These are phyloP conservation scores for Leccinum olivaceopallidum DNA, from an alignment of 768 basidiomycete genomes.

Conservation along the genomic window DNA sequence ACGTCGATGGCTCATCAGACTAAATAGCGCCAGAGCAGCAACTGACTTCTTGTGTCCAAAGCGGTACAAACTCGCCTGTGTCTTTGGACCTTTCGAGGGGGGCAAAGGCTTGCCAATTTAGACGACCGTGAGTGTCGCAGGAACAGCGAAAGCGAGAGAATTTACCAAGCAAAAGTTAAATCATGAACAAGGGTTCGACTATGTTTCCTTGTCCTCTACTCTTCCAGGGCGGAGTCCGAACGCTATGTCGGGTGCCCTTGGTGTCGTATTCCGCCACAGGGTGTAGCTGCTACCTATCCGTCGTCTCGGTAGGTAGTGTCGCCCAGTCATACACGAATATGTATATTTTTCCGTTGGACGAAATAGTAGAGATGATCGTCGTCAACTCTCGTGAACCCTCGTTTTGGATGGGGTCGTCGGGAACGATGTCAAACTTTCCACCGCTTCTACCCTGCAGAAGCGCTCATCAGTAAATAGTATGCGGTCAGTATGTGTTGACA, in stretches of 20 bases:
- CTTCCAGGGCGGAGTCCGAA: constrained; percentile 32
- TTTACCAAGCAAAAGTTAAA: constrained; percentile 74
- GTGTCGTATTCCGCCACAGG: constrained; percentile 77
- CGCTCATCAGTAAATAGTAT: constrained; percentile 2
- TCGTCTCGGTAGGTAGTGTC: constrained; percentile 37
- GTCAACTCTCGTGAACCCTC: constrained; percentile 40
- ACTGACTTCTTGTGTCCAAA: constrained; percentile 95
- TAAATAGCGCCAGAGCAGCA: constrained; percentile 17
- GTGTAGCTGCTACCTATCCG: constrained; percentile 37
- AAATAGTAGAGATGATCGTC: constrained; percentile 66
- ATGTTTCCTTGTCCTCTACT: constrained; percentile 34
- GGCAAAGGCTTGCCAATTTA: constrained; percentile 95
- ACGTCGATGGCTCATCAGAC: constrained; percentile 64
- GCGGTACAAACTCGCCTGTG: constrained; percentile 89
- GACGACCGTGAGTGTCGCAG: constrained; percentile 4
- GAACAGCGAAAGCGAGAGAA: constrained; percentile 16
- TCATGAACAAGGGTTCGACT: constrained; percentile 14
- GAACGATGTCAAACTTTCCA: constrained; percentile 63
- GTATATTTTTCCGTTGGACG: constrained; percentile 75
- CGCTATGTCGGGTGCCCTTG: constrained; percentile 62
- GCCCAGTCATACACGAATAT: constrained; percentile 76
- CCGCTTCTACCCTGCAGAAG: constrained; percentile 68
- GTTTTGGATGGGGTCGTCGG: constrained; percentile 33
- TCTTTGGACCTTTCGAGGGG: constrained; percentile 90
- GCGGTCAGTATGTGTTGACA: not conserved